phyloP scores from a whole-genome alignment of 371 early-diverging fungal genomes.

The Syncephalis plumigaleata region DNA sequence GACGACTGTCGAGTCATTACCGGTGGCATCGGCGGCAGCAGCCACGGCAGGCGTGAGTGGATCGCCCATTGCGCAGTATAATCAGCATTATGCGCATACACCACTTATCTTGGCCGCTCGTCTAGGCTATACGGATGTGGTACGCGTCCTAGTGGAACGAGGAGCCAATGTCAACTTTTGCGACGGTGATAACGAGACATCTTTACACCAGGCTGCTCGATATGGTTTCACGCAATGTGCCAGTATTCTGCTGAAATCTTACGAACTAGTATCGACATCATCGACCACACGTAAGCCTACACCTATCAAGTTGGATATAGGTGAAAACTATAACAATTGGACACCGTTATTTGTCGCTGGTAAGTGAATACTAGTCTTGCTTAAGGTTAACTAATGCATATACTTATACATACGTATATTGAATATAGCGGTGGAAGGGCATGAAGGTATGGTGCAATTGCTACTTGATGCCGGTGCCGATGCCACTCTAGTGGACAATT shows the following conservation, averaged over 20 bases:
- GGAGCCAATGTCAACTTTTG: conserved; percentile 29
- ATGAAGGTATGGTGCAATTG: conserved; percentile 21
- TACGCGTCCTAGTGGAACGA: conserved; percentile 24
- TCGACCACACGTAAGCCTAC: not conserved
- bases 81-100: conserved; percentile 1
- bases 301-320: conserved; percentile 10
- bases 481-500: conserved; percentile 20
- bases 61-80: not conserved
- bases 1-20: too few species aligned
- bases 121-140: conserved; percentile 9
- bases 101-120: conserved; percentile 8
- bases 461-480: conserved; percentile 35
- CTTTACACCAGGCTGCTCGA: conserved; percentile 34
- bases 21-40: too few species aligned
- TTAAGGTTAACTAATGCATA: not conserved
- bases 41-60: too few species aligned
- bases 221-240: conserved; percentile 31
- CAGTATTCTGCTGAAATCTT: conserved; percentile 18
- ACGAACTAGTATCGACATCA: not conserved
- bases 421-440: conserved; percentile 32
- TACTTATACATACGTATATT: not conserved
- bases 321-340: conserved; percentile 30
- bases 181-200: conserved; percentile 47
- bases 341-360: conserved; percentile 45
- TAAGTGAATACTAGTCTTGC: conserved; percentile 5